phyloP scores from a whole-genome alignment of 2,329 filamentous ascomycete species.

The Botrytis hyacinthi region DNA sequence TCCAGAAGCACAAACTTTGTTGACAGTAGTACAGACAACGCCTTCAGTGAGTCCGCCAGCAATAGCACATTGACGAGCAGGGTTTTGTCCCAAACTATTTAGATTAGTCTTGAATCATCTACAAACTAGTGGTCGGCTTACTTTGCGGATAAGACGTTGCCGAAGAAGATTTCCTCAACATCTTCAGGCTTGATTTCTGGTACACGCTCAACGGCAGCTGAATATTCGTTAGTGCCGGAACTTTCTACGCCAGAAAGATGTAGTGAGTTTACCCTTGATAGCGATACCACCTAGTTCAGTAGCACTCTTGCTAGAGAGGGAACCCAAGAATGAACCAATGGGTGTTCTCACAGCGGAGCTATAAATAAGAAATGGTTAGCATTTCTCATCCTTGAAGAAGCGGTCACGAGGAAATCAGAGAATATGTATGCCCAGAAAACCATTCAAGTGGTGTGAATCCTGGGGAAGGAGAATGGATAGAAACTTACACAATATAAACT shows the following conservation, averaged over 20 bases:
- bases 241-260: background rate
- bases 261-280: constrained; percentile 70
- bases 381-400: background rate
- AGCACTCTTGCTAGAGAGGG: constrained; percentile 82
- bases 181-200: constrained; percentile 83
- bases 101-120: constrained; percentile 22
- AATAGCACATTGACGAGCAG: constrained; percentile 90
- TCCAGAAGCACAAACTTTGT: constrained; percentile 97
- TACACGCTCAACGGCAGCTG: constrained; percentile 78
- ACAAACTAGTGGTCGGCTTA: constrained; percentile 45
- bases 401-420: background rate
- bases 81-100: constrained; percentile 85
- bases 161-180: constrained; percentile 96
- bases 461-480: background rate
- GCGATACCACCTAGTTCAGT: constrained; percentile 84
- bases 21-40: constrained; percentile 86
- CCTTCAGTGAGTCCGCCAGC: constrained; percentile 78
- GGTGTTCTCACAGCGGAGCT: constrained; percentile 80
- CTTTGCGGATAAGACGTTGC: constrained; percentile 97
- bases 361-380: background rate
- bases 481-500: constrained; percentile 77
- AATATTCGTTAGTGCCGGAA: background rate
- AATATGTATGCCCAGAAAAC: background rate
- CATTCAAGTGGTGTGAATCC: background rate
- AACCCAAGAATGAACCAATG: constrained; percentile 90